Evolutionary conservation across 768 basidiomycete genomes (phyloP).

Genomic region (Dendrothele bispora): DNA sequence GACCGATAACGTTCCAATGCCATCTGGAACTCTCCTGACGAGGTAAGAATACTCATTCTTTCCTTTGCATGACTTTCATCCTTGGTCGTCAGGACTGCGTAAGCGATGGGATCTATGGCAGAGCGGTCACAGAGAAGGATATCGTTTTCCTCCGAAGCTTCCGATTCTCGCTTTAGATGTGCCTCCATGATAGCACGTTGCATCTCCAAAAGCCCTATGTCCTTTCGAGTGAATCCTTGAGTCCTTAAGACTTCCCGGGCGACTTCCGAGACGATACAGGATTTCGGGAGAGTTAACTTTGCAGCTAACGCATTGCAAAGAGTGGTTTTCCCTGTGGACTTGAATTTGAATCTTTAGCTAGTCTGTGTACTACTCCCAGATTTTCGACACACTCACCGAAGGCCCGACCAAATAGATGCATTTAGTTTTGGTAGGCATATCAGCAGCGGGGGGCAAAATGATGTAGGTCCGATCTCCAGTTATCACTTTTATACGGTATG

Average conservation of each 20-base stretch:
- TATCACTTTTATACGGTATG: no score
- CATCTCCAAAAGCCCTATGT: slow-evolving; percentile 55
- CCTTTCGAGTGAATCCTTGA: slow-evolving; percentile 52
- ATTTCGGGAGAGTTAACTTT: slow-evolving; percentile 34
- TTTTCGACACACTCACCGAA: slow-evolving; percentile 35
- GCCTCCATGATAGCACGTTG: slow-evolving; percentile 61
- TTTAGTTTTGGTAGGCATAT: background rate
- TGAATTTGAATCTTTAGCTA: background rate
- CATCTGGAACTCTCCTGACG: slow-evolving; percentile 37
- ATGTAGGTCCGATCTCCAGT: background rate
- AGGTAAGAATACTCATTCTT: slow-evolving; percentile 34
- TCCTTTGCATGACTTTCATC: slow-evolving; percentile 24
- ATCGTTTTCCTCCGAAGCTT: slow-evolving; percentile 15
- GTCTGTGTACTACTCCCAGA: background rate
- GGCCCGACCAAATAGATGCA: slow-evolving; percentile 51
- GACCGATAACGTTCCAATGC: slow-evolving; percentile 42
- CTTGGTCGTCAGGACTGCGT: slow-evolving; percentile 49
- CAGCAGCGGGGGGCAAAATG: background rate
- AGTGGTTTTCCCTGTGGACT: slow-evolving; percentile 71
- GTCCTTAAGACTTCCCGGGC: slow-evolving; percentile 57
- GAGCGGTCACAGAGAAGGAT: slow-evolving; percentile 63
- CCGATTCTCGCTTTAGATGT: slow-evolving; percentile 47
- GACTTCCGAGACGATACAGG: slow-evolving; percentile 56
- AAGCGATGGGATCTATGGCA: slow-evolving; percentile 63
- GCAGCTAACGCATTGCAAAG: slow-evolving; percentile 53